Percentiles rank a stretch among this genome's conserved stretches.
Conservation (phyloP, 2,329 filamentous ascomycete genomes). For the Diaporthe amygdali region DNA sequence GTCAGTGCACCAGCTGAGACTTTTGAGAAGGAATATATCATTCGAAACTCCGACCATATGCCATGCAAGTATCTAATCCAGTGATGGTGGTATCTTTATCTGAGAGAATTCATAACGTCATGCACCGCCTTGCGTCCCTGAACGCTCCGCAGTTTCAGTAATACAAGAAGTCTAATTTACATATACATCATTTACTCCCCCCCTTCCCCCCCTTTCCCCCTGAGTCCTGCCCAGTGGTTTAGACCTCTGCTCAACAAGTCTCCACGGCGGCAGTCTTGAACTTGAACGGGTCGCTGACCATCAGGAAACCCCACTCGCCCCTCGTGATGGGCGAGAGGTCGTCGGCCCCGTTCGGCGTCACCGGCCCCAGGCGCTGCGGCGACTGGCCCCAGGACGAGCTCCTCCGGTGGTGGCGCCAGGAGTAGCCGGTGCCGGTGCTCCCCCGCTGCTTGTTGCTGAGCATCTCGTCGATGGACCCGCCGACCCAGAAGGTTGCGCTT, state of each 20-base stretch:
- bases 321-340: conserved; percentile 68
- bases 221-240: not conserved
- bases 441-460: conserved; percentile 35
- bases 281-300: conserved; percentile 52
- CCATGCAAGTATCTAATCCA: conserved; percentile 9
- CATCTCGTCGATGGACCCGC: conserved; percentile 50
- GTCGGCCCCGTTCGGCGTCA: conserved; percentile 64
- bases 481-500: conserved; percentile 29
- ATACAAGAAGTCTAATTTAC: not conserved
- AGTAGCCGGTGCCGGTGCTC: not conserved
- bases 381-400: conserved; percentile 7
- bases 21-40: not conserved
- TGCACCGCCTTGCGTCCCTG: not conserved
- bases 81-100: conserved; percentile 14
- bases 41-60: not conserved
- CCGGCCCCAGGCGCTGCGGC: conserved; percentile 45
- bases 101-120: not conserved
- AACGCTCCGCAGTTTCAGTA: not conserved
- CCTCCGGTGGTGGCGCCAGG: conserved; percentile 17
- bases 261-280: conserved; percentile 56
- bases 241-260: conserved; percentile 46
- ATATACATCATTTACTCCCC: not conserved
- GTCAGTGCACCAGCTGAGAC: not conserved
- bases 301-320: conserved; percentile 67
- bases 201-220: no score